Conservation (phyloP, 2,329 filamentous ascomycete species). For the Fonsecaea multimorphosa region DNA sequence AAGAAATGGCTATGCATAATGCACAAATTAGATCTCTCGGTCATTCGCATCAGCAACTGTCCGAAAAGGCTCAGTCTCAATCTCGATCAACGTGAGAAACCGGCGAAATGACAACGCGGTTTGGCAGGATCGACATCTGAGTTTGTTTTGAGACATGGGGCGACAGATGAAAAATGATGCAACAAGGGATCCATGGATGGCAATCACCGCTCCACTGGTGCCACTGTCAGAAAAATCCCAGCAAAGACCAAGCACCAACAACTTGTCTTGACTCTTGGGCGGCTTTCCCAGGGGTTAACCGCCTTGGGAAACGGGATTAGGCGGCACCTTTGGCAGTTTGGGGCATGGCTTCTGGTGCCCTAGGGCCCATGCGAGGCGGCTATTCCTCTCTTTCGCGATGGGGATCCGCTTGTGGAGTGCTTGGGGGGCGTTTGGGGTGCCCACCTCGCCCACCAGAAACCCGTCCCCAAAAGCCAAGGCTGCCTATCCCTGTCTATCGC, state of each 20-base stretch:
- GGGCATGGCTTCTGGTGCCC: not conserved
- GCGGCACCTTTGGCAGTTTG: not conserved
- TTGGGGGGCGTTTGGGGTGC: not conserved
- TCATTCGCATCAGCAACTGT: not conserved
- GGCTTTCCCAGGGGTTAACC: constrained; percentile 3
- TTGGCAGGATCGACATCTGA: not conserved
- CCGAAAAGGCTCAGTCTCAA: not conserved
- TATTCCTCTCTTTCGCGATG: not conserved
- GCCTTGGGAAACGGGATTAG: not conserved
- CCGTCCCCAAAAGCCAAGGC: not conserved
- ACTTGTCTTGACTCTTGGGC: constrained; percentile 2
- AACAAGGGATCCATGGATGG: constrained; percentile 1
- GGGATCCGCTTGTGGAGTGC: not conserved
- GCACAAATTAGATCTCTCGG: not conserved
- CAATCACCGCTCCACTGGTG: not conserved
- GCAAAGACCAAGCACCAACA: not conserved
- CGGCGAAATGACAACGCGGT: not conserved
- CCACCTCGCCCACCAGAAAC: constrained; percentile 2
- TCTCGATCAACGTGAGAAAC: not conserved
- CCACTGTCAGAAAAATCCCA: constrained; percentile 4
- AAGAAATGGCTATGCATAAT: not conserved
- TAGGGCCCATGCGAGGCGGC: not conserved
- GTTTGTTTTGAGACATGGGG: constrained; percentile 11
- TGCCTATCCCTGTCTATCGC: constrained; percentile 9
- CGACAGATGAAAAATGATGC: constrained; percentile 2